A percentile compares a stretch with the other conserved stretches of the same genome.
Evolutionary conservation across 495 filamentous ascomycete genomes (phyloP).

Genomic region (Niebla homalea): DNA sequence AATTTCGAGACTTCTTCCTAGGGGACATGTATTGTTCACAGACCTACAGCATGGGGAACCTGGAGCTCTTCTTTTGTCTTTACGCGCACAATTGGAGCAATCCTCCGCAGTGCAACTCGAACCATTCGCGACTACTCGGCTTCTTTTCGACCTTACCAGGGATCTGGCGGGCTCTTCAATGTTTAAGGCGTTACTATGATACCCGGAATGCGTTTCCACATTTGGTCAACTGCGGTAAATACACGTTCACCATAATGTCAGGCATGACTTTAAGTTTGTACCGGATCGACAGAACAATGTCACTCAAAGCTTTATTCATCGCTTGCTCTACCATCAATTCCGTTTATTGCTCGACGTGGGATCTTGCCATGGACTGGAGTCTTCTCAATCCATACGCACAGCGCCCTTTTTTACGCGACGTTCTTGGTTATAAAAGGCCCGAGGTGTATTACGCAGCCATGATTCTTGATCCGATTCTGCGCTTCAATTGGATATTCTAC

Average conservation of each 20-base stretch:
- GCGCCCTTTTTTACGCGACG: conserved; percentile 59
- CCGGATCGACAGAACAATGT: conserved; percentile 49
- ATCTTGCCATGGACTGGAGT: conserved; percentile 92
- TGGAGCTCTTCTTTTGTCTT: conserved; percentile 88
- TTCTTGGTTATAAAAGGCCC: conserved; percentile 58
- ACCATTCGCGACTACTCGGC: conserved; percentile 68
- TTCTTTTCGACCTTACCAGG: conserved; percentile 77
- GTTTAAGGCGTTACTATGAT: conserved; percentile 77
- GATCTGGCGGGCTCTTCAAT: conserved; percentile 82
- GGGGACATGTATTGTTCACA: conserved; percentile 96
- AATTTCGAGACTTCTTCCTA: conserved; percentile 94
- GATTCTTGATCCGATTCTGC: conserved; percentile 70
- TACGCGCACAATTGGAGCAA: conserved; percentile 64
- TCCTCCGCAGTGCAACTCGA: conserved; percentile 69
- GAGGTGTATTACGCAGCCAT: conserved; percentile 82
- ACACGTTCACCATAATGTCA: conserved; percentile 68
- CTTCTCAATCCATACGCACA: conserved; percentile 61
- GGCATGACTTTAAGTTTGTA: conserved; percentile 68
- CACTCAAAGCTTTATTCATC: conserved; percentile 57
- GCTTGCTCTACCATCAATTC: conserved; percentile 66
- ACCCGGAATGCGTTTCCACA: conserved; percentile 84
- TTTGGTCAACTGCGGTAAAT: conserved; percentile 85
- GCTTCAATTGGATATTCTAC: conserved; percentile 94
- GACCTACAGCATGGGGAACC: conserved; percentile 83
- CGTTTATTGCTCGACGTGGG: conserved; percentile 86